Conservation (phyloP, 1,284 basidiomycete genomes). For the Agaricales sp. region DNA sequence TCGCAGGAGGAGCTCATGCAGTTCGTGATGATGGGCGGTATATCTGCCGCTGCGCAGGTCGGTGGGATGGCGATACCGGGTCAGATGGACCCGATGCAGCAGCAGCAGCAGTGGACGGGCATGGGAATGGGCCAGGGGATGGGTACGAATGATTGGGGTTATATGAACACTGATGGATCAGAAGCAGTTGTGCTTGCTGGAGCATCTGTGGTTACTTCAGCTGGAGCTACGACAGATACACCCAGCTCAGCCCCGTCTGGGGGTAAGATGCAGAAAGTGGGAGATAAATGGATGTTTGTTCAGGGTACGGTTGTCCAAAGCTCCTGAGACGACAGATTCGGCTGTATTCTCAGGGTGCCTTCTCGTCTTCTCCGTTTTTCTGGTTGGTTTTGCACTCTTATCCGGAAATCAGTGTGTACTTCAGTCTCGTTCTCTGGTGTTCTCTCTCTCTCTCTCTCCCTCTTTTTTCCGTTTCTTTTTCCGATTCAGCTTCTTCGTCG, state of each 20-base stretch:
- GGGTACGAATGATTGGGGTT: not conserved
- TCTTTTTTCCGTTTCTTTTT: no score
- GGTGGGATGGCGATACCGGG: not conserved
- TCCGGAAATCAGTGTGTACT: no score
- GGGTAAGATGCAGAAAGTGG: constrained; percentile 2
- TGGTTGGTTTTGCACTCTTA: no score
- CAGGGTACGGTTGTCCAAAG: not conserved
- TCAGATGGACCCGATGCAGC: not conserved
- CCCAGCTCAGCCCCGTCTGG: not conserved
- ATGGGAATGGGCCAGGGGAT: not conserved
- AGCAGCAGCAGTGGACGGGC: not conserved
- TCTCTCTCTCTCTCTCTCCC: no score
- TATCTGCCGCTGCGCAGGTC: not conserved
- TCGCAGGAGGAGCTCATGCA: constrained; percentile 3
- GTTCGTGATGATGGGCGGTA: not conserved
- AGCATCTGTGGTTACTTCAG: not conserved
- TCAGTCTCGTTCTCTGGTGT: no score
- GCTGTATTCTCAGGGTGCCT: no score
- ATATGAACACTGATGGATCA: not conserved
- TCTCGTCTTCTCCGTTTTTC: no score
- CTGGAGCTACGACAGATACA: not conserved
- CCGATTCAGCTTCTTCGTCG: no score
- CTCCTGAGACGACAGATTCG: no score
- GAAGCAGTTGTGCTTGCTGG: not conserved
- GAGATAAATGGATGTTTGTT: constrained; percentile 1